Evolutionary conservation across 192 early-diverging fungal genomes (phyloP).

Genomic region (Thamnidium elegans): DNA sequence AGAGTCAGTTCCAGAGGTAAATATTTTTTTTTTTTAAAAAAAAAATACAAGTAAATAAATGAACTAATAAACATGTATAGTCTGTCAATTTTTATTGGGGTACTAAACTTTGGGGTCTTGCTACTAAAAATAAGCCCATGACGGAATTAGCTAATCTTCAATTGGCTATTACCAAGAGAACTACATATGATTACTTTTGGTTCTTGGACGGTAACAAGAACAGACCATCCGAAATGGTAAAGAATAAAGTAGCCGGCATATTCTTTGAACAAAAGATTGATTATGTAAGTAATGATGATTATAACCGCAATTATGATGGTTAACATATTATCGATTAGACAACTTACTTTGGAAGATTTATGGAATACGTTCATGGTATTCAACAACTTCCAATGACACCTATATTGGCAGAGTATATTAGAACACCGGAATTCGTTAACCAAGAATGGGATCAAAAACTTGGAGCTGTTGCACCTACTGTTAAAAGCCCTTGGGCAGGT

Average conservation of each 20-base stretch:
- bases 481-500: slow-evolving; percentile 32
- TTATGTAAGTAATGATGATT: slow-evolving; percentile 28
- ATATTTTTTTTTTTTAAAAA: background rate
- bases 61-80: background rate
- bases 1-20: slow-evolving; percentile 40
- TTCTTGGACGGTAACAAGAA: slow-evolving; percentile 30
- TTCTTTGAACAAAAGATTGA: slow-evolving; percentile 38
- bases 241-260: slow-evolving; percentile 38
- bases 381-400: slow-evolving; percentile 43
- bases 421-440: slow-evolving; percentile 34
- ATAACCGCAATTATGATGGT: background rate
- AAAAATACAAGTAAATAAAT: background rate
- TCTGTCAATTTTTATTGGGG: slow-evolving; percentile 42
- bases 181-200: slow-evolving; percentile 38
- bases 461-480: background rate
- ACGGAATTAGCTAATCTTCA: slow-evolving; percentile 25
- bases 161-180: slow-evolving; percentile 29
- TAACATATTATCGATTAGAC: slow-evolving; percentile 22
- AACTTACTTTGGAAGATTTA: slow-evolving; percentile 38
- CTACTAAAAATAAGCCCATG: slow-evolving; percentile 20
- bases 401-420: slow-evolving; percentile 27
- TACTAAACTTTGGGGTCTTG: slow-evolving; percentile 34
- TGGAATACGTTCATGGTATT: slow-evolving; percentile 41
- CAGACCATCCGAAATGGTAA: slow-evolving; percentile 21
- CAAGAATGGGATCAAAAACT: slow-evolving; percentile 40